Conservation (phyloP, 495 filamentous ascomycete species). For the Chaetomium fimeti region DNA sequence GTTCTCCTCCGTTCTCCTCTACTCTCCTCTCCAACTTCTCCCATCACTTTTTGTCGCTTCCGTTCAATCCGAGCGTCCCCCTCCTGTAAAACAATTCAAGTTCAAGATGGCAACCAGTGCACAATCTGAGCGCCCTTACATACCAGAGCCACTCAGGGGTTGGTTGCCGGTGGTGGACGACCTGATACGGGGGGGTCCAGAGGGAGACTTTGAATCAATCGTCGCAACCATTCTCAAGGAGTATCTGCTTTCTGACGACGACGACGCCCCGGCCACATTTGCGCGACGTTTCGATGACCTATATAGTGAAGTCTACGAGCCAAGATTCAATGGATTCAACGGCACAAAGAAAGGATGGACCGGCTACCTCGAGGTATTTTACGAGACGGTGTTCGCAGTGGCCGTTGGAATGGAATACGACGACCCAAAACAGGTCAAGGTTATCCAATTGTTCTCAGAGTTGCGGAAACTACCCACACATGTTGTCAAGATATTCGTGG, state of each 20-base stretch:
- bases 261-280: neutral
- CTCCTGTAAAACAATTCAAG: neutral
- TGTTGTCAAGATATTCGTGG: neutral
- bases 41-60: neutral
- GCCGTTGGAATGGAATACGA: neutral
- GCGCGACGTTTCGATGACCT: constrained; percentile 4
- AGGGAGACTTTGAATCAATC: neutral
- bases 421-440: constrained; percentile 4
- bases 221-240: neutral
- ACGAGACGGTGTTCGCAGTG: neutral
- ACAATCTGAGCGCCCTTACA: neutral
- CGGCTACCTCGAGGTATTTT: neutral
- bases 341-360: constrained; percentile 2
- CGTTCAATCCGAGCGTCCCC: too few species aligned
- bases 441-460: constrained; percentile 1
- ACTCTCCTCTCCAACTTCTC: too few species aligned
- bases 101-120: neutral
- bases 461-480: neutral
- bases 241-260: constrained; percentile 6
- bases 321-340: neutral
- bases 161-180: neutral
- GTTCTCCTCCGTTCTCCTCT: too few species aligned
- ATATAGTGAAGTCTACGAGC: neutral
- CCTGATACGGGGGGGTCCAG: neutral
- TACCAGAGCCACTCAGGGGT: neutral